A percentile compares a stretch with the other conserved stretches of the same genome.
These are phyloP conservation scores for Chamaenerion angustifolium DNA, from an alignment of 345 rosid species.

Conservation along the genomic window DNA sequence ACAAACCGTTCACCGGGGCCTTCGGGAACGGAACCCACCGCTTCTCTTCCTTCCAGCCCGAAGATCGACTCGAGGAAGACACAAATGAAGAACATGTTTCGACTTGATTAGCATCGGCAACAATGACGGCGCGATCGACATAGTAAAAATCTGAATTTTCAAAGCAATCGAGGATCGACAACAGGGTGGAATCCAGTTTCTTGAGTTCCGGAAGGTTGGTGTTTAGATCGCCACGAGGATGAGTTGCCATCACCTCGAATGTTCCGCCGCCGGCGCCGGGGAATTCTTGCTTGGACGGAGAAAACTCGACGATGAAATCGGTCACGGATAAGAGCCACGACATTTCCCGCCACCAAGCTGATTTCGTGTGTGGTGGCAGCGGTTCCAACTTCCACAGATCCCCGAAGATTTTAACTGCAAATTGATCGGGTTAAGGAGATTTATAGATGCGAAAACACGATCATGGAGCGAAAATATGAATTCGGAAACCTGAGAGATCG, in stretches of 20 bases:
- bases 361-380: constrained; percentile 61
- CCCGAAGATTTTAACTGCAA: constrained; percentile 81
- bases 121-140: constrained; percentile 49
- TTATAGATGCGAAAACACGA: neutral
- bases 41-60: constrained; percentile 79
- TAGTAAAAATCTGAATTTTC: constrained; percentile 67
- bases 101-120: constrained; percentile 40
- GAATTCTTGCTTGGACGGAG: constrained; percentile 78
- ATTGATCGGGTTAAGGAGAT: neutral
- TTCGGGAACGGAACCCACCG: constrained; percentile 82
- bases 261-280: constrained; percentile 90
- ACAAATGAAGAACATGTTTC: constrained; percentile 27
- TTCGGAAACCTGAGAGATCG: constrained; percentile 70
- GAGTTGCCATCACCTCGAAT: constrained; percentile 76
- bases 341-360: constrained; percentile 89
- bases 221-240: constrained; percentile 75
- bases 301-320: constrained; percentile 86
- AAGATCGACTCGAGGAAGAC: constrained; percentile 35
- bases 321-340: constrained; percentile 86
- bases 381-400: constrained; percentile 96
- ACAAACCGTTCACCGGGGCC: constrained; percentile 61
- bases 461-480: neutral
- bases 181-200: constrained; percentile 88
- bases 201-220: constrained; percentile 86
- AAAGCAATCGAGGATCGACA: constrained; percentile 66